A percentile compares a stretch with the other conserved stretches of the same genome.
Evolutionary conservation across 1,284 basidiomycete genomes (phyloP).

Genomic region (Puccinia triticina): DNA sequence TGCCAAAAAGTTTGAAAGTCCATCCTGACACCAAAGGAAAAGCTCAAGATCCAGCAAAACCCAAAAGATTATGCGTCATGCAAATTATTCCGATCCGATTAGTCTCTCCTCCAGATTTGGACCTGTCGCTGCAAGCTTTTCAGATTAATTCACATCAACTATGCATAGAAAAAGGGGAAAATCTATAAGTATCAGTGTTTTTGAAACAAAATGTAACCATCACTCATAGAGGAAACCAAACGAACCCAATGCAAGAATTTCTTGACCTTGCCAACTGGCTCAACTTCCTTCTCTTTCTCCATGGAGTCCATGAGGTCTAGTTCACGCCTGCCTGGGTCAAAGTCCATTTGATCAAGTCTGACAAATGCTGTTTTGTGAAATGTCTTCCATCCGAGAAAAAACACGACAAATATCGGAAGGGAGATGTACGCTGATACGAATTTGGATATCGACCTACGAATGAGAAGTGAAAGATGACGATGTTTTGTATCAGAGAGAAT

Average conservation of each 20-base stretch:
- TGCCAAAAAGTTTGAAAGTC: no score
- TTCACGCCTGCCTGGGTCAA: conserved; percentile 65
- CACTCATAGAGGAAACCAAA: not conserved
- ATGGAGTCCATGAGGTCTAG: conserved; percentile 55
- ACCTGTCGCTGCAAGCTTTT: no score
- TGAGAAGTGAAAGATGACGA: conserved; percentile 54
- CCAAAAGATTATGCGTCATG: no score
- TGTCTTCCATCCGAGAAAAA: conserved; percentile 69
- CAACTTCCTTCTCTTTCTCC: conserved; percentile 21
- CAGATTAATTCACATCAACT: no score
- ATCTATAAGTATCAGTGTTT: no score
- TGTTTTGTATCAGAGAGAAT: no score
- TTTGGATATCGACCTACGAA: conserved; percentile 50
- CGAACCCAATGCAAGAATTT: conserved; percentile 40
- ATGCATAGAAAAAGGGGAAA: no score
- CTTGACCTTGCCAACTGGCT: not conserved
- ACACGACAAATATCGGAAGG: conserved; percentile 72
- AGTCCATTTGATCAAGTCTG: conserved; percentile 73
- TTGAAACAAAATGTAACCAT: no score
- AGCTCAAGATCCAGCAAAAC: no score
- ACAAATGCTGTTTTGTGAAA: conserved; percentile 65
- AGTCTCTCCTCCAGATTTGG: no score
- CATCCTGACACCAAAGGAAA: no score
- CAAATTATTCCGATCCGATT: no score
- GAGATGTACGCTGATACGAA: conserved; percentile 76